Conservation (phyloP, 192 early-diverging fungal genomes). For the Umbelopsis sp. region DNA sequence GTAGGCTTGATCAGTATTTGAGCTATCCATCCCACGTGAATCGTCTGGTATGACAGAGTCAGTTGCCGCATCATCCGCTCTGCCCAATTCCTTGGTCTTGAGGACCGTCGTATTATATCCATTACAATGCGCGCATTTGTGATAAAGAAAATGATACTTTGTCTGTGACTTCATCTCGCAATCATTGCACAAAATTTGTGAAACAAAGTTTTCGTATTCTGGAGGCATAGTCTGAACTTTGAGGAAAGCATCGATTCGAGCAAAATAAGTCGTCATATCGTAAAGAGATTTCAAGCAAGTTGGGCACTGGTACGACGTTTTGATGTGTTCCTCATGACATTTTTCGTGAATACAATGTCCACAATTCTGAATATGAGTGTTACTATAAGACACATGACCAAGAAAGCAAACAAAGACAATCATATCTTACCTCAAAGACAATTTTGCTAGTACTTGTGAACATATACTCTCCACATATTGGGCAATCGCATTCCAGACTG, state of each 20-base stretch:
- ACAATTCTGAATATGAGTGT: constrained; percentile 61
- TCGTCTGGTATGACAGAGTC: neutral
- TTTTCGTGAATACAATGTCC: constrained; percentile 90
- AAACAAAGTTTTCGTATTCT: constrained; percentile 77
- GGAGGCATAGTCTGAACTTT: constrained; percentile 84
- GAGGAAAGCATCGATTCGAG: constrained; percentile 80
- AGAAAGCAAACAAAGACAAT: neutral
- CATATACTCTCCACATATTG: constrained; percentile 96
- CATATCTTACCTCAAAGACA: constrained; percentile 78
- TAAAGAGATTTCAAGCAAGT: constrained; percentile 91
- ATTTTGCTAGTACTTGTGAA: constrained; percentile 83
- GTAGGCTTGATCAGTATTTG: constrained; percentile 4
- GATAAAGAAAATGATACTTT: constrained; percentile 95
- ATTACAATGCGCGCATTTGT: constrained; percentile 84
- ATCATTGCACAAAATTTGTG: constrained; percentile 91
- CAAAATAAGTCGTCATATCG: constrained; percentile 81
- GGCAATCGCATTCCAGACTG: constrained; percentile 90
- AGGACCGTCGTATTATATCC: constrained; percentile 93
- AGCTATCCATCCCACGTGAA: neutral
- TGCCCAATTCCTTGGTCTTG: constrained; percentile 43
- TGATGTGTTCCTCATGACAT: constrained; percentile 82
- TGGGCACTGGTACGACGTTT: constrained; percentile 94
- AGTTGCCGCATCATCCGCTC: neutral
- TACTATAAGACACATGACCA: neutral
- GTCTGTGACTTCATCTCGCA: constrained; percentile 84